These are phyloP conservation scores for Massospora cicadina DNA, from an alignment of 371 early-diverging fungal species.

Conservation along the genomic window DNA sequence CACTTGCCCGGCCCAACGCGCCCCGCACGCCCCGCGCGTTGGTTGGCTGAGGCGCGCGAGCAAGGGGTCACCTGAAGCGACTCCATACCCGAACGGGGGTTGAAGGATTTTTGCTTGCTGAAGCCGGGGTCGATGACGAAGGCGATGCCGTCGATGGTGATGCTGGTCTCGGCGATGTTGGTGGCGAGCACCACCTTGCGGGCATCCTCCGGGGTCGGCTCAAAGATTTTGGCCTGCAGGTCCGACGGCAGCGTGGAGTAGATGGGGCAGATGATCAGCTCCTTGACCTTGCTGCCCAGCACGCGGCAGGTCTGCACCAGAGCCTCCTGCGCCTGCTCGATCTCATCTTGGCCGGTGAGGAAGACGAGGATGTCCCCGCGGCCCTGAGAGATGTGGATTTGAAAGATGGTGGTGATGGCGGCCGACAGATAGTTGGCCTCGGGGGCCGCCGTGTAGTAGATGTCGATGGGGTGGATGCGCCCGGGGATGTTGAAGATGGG, in stretches of 20 bases:
- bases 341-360: slow-evolving; percentile 98
- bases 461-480: slow-evolving; percentile 80
- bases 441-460: slow-evolving; percentile 88
- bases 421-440: slow-evolving; percentile 96
- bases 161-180: slow-evolving; percentile 99
- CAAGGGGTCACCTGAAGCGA: slow-evolving; percentile 83
- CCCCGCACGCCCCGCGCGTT: slow-evolving; percentile 96
- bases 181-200: slow-evolving; percentile 98
- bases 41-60: slow-evolving; percentile 91
- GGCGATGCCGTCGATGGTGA: slow-evolving; percentile 88
- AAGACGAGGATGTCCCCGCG: slow-evolving; percentile 95
- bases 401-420: slow-evolving; percentile 84
- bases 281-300: slow-evolving; percentile 76
- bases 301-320: slow-evolving; percentile 58
- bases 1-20: slow-evolving; percentile 96
- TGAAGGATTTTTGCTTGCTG: slow-evolving; percentile 85
- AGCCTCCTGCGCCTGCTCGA: slow-evolving; percentile 79
- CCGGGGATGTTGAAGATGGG: slow-evolving; percentile 93
- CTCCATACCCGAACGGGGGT: slow-evolving; percentile 92
- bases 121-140: slow-evolving; percentile 88
- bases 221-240: slow-evolving; percentile 88
- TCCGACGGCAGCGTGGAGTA: slow-evolving; percentile 89
- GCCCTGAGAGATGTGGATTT: slow-evolving; percentile 83
- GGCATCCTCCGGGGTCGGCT: slow-evolving; percentile 84
- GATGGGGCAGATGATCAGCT: slow-evolving; percentile 86